phyloP scores from a whole-genome alignment of 495 filamentous ascomycete genomes.

The Penicillium bovifimosum region DNA sequence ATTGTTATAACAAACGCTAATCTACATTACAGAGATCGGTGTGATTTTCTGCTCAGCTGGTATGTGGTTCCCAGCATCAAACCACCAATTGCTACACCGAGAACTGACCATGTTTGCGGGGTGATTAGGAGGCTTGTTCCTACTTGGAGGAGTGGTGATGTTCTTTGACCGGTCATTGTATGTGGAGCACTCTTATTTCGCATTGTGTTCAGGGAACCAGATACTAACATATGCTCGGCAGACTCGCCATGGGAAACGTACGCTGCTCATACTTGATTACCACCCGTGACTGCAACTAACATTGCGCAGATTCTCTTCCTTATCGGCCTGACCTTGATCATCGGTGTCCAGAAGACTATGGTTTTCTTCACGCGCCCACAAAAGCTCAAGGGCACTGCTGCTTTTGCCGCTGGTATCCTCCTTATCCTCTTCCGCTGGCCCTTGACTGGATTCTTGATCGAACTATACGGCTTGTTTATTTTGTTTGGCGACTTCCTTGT shows the following conservation, averaged over 20 bases:
- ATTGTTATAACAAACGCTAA: slow-evolving; percentile 1
- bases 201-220: too few relatives aligned
- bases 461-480: slow-evolving; percentile 86
- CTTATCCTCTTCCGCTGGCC: slow-evolving; percentile 88
- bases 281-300: slow-evolving; percentile 13
- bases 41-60: slow-evolving; percentile 93
- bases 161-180: slow-evolving; percentile 97
- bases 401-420: slow-evolving; percentile 76
- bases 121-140: slow-evolving; percentile 75
- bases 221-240: slow-evolving; percentile 25
- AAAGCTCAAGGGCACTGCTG: slow-evolving; percentile 86
- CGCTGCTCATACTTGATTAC: slow-evolving; percentile 1
- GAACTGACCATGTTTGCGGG: not conserved
- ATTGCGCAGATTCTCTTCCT: slow-evolving; percentile 81
- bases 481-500: slow-evolving; percentile 94
- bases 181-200: slow-evolving; percentile 10
- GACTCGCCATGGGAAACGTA: slow-evolving; percentile 87
- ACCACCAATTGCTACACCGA: not conserved
- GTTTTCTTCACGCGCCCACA: slow-evolving; percentile 90
- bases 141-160: slow-evolving; percentile 85
- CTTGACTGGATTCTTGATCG: slow-evolving; percentile 80
- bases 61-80: slow-evolving; percentile 52
- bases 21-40: slow-evolving; percentile 65
- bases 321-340: slow-evolving; percentile 87
- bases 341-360: slow-evolving; percentile 85